These are phyloP conservation scores for Leishmania mexicana DNA, from an alignment of 208 protist genomes.

Conservation along the genomic window DNA sequence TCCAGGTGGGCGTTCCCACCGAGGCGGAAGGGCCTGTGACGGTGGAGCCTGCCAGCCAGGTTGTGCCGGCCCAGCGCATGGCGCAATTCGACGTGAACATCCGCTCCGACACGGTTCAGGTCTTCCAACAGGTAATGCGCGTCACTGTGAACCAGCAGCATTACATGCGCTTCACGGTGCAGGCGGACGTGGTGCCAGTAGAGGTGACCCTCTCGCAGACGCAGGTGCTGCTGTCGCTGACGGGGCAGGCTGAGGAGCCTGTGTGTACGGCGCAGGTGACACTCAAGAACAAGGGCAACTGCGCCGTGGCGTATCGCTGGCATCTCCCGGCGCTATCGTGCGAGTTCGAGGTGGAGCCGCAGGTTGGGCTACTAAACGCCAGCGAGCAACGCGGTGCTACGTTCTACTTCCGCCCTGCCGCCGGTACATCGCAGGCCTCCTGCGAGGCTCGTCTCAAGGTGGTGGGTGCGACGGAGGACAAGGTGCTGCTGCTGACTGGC, in stretches of 20 bases:
- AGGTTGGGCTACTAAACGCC: constrained; percentile 64
- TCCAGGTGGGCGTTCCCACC: constrained; percentile 77
- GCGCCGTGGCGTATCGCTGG: constrained; percentile 83
- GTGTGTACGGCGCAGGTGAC: constrained; percentile 60
- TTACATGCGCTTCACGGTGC: constrained; percentile 85
- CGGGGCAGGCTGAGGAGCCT: constrained; percentile 71
- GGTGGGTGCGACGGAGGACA: constrained; percentile 65
- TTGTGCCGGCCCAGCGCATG: constrained; percentile 88
- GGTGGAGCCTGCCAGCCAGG: constrained; percentile 79
- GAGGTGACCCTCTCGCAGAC: constrained; percentile 86
- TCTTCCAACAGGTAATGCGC: constrained; percentile 85
- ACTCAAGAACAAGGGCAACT: constrained; percentile 87
- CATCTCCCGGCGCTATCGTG: constrained; percentile 33
- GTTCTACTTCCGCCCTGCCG: constrained; percentile 73
- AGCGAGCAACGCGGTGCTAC: constrained; percentile 55
- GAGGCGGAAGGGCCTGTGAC: constrained; percentile 70
- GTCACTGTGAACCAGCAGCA: constrained; percentile 90
- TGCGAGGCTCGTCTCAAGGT: constrained; percentile 68
- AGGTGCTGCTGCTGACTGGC: constrained; percentile 65
- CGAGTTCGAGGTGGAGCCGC: constrained; percentile 73
- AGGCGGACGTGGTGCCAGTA: constrained; percentile 91
- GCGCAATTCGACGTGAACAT: constrained; percentile 93
- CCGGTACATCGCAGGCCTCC: constrained; percentile 40
- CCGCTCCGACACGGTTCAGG: constrained; percentile 57
- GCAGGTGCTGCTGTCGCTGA: constrained; percentile 84